phyloP scores from a whole-genome alignment of 176 grass and related monocot species.

The Bromus sterilis region DNA sequence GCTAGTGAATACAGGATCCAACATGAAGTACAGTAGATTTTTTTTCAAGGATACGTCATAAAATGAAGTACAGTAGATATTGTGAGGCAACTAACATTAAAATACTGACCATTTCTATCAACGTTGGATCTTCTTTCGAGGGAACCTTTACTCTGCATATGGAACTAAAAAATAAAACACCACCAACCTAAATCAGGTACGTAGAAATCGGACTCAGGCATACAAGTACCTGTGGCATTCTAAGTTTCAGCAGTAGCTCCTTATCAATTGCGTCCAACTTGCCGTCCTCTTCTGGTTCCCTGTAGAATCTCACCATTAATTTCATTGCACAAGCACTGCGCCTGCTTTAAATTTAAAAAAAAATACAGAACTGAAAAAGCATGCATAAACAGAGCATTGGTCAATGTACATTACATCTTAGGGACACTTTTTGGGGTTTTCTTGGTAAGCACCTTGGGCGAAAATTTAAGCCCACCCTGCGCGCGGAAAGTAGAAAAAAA shows the following conservation, averaged over 20 bases:
- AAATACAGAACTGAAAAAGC: not conserved
- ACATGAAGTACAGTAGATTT: not conserved
- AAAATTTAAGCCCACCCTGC: constrained; percentile 20
- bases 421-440: not conserved
- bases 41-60: no score
- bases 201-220: not conserved
- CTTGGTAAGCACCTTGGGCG: constrained; percentile 14
- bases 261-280: constrained; percentile 29
- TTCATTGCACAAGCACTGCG: not conserved
- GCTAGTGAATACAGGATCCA: not conserved
- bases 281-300: constrained; percentile 30
- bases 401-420: constrained; percentile 9
- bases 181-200: not conserved
- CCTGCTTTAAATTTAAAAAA: not conserved
- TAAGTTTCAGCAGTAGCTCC: constrained; percentile 17
- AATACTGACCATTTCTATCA: constrained; percentile 34
- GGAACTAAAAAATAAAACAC: constrained; percentile 5
- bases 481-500: not conserved
- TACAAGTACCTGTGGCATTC: constrained; percentile 24
- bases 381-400: not conserved
- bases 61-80: not conserved
- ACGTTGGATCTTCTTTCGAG: constrained; percentile 5
- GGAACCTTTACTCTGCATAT: constrained; percentile 7
- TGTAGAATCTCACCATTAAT: not conserved
- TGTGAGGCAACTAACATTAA: not conserved